phyloP scores from a whole-genome alignment of 805 yeast species.

The Debaryomyces prosopidis region DNA sequence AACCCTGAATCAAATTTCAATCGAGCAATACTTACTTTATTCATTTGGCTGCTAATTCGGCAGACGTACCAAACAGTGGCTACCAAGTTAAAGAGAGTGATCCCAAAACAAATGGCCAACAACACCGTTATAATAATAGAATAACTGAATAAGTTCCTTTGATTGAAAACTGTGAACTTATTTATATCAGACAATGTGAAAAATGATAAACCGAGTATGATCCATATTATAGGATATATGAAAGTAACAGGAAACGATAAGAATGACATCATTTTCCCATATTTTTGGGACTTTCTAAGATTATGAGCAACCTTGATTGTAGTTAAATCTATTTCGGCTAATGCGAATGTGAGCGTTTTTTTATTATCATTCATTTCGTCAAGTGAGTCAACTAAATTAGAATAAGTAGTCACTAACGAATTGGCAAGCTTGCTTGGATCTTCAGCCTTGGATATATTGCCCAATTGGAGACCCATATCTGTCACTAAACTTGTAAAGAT shows the following conservation, averaged over 20 bases:
- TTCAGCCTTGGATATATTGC: slow-evolving; percentile 38
- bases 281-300: slow-evolving; percentile 12
- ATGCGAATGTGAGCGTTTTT: slow-evolving; percentile 9
- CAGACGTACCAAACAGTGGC: slow-evolving; percentile 10
- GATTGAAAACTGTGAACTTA: neutral
- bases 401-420: slow-evolving; percentile 42
- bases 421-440: slow-evolving; percentile 40
- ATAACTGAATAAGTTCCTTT: neutral
- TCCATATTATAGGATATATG: neutral
- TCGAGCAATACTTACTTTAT: slow-evolving; percentile 10
- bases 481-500: slow-evolving; percentile 45
- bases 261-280: slow-evolving; percentile 11
- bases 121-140: slow-evolving; percentile 5
- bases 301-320: slow-evolving; percentile 11
- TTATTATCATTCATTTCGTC: slow-evolving; percentile 12
- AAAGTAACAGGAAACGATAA: slow-evolving; percentile 4
- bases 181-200: neutral
- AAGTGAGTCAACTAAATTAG: slow-evolving; percentile 17
- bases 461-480: slow-evolving; percentile 52
- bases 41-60: slow-evolving; percentile 6
- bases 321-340: slow-evolving; percentile 10
- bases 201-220: neutral
- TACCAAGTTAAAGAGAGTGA: slow-evolving; percentile 3
- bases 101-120: slow-evolving; percentile 3
- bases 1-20: slow-evolving; percentile 12